Evolutionary conservation across 1,284 basidiomycete species (phyloP).

Genomic region (Ustilago vetiveriae): DNA sequence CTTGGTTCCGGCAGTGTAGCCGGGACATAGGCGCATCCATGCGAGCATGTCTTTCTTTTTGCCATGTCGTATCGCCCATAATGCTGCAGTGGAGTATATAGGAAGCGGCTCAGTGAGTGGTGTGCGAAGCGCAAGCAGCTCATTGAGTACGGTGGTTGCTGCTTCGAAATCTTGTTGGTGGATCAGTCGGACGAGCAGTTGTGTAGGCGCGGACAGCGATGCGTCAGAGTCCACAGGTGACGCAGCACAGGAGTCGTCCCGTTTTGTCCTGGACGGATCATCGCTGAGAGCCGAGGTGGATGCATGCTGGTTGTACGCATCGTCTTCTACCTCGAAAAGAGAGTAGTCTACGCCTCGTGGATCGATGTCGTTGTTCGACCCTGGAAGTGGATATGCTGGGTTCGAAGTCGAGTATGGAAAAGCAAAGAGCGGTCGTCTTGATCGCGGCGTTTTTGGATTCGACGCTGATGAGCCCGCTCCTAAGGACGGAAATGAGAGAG

Average conservation of each 20-base stretch:
- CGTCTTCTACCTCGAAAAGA: slow-evolving; percentile 51
- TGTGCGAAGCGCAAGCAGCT: slow-evolving; percentile 23
- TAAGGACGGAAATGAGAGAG: slow-evolving; percentile 6
- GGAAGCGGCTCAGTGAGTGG: slow-evolving; percentile 16
- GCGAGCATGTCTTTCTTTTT: slow-evolving; percentile 25
- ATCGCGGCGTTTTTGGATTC: not conserved
- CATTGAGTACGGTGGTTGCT: slow-evolving; percentile 31
- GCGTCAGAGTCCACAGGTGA: not conserved
- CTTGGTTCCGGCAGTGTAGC: slow-evolving; percentile 7
- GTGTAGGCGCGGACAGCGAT: slow-evolving; percentile 12
- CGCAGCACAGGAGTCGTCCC: not conserved
- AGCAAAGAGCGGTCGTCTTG: slow-evolving; percentile 3
- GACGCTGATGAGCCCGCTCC: not conserved
- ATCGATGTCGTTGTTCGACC: slow-evolving; percentile 56
- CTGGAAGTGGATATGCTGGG: slow-evolving; percentile 26
- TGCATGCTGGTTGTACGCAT: slow-evolving; percentile 13
- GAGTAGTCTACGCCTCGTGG: slow-evolving; percentile 56
- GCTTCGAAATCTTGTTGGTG: slow-evolving; percentile 22
- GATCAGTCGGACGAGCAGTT: slow-evolving; percentile 42
- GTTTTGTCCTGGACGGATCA: not conserved
- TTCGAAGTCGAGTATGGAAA: slow-evolving; percentile 35
- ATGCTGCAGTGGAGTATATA: slow-evolving; percentile 30
- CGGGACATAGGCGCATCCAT: slow-evolving; percentile 48
- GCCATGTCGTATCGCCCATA: slow-evolving; percentile 29
- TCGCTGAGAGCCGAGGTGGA: not conserved